A percentile compares a stretch with the other conserved stretches of the same genome.
Evolutionary conservation across 805 yeast species (phyloP).

Genomic region (Blastobotrys peoriensis): DNA sequence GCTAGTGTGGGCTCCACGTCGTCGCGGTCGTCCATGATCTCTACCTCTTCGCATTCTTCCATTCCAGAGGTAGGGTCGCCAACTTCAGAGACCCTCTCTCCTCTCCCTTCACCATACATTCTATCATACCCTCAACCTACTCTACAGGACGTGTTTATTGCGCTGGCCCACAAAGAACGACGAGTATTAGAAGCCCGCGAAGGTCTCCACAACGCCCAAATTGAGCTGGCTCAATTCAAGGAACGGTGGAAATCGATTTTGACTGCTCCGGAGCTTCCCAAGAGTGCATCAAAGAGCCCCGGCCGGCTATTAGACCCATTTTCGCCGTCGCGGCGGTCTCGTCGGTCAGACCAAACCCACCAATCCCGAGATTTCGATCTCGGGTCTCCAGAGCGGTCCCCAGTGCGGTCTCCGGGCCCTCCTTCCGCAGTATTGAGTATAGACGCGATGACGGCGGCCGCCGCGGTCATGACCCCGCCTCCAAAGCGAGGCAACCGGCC

Average conservation of each 20-base stretch:
- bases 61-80: constrained; percentile 1
- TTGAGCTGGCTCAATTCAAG: constrained; percentile 23
- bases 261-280: constrained; percentile 4
- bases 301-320: neutral
- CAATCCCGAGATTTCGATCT: neutral
- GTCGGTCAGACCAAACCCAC: too few relatives aligned
- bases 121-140: constrained; percentile 16
- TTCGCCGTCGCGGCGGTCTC: neutral
- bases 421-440: neutral
- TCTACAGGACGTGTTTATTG: constrained; percentile 28
- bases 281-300: neutral
- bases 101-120: constrained; percentile 17
- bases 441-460: too few relatives aligned
- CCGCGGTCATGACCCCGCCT: neutral
- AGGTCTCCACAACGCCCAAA: constrained; percentile 23
- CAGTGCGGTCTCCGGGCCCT: neutral
- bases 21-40: constrained; percentile 1
- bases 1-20: too few relatives aligned
- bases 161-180: constrained; percentile 31
- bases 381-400: neutral
- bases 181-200: constrained; percentile 31
- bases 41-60: constrained; percentile 3
- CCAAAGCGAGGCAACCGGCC: neutral
- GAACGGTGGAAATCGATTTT: constrained; percentile 17
- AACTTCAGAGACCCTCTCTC: constrained; percentile 1